phyloP scores from a whole-genome alignment of 2,329 filamentous ascomycete species.

The Sphaerulina vaccinii region DNA sequence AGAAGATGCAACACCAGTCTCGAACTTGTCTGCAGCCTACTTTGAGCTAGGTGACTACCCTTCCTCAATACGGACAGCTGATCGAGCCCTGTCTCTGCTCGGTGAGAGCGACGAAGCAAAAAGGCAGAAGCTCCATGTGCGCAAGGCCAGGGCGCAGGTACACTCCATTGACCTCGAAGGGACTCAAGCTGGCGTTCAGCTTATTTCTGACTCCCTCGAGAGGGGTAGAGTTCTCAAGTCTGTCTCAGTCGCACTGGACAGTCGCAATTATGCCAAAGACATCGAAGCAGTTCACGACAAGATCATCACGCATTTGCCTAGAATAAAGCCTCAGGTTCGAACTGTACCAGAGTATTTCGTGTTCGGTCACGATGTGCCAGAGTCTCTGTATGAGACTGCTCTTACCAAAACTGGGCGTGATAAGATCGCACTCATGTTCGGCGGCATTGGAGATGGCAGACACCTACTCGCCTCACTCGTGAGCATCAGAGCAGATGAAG shows the following conservation, averaged over 20 bases:
- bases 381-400: slow-evolving; percentile 10
- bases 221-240: background rate
- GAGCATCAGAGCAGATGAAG: background rate
- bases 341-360: slow-evolving; percentile 14
- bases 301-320: slow-evolving; percentile 14
- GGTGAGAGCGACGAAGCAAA: slow-evolving; percentile 9
- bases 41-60: slow-evolving; percentile 24
- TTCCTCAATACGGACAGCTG: slow-evolving; percentile 3
- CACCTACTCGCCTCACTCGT: slow-evolving; percentile 12
- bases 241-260: background rate
- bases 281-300: slow-evolving; percentile 3
- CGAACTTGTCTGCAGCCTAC: slow-evolving; percentile 21
- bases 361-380: slow-evolving; percentile 19
- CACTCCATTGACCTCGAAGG: background rate
- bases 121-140: slow-evolving; percentile 17
- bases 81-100: slow-evolving; percentile 15
- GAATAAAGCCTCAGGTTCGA: slow-evolving; percentile 18
- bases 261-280: background rate
- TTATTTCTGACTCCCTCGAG: background rate
- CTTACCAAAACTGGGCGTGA: no score
- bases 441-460: slow-evolving; percentile 15
- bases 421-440: slow-evolving; percentile 14
- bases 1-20: slow-evolving; percentile 16
- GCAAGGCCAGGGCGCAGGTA: slow-evolving; percentile 13
- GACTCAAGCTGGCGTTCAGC: background rate